Percentiles rank a stretch among this genome's conserved stretches.
Evolutionary conservation across 2,329 filamentous ascomycete species (phyloP).

Genomic region (Epichloe festucae): DNA sequence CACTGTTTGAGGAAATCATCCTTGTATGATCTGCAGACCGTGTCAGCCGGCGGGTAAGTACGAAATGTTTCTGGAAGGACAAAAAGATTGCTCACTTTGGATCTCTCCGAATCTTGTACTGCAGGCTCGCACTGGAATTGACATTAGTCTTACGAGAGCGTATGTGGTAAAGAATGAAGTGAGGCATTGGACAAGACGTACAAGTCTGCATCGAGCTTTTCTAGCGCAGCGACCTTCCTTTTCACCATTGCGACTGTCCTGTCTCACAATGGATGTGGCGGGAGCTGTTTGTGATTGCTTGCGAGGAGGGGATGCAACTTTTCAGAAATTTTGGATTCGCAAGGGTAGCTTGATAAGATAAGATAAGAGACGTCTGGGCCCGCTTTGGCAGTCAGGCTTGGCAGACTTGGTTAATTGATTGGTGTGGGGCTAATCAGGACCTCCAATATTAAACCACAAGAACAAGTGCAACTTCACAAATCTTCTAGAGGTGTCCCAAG

Average conservation of each 20-base stretch:
- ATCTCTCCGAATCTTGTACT: conserved; percentile 84
- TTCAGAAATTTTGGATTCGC: conserved; percentile 1
- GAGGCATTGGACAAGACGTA: conserved; percentile 22
- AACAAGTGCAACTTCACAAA: no score
- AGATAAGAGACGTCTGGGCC: not conserved
- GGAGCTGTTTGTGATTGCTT: not conserved
- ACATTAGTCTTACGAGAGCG: not conserved
- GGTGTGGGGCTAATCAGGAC: no score
- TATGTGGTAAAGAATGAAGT: not conserved
- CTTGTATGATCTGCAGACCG: conserved; percentile 55
- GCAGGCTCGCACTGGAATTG: conserved; percentile 55
- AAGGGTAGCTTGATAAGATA: conserved; percentile 1
- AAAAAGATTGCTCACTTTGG: conserved; percentile 44
- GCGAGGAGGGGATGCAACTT: not conserved
- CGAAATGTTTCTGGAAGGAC: conserved; percentile 2
- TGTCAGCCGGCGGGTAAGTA: conserved; percentile 6
- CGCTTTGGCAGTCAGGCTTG: not conserved
- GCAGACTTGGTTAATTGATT: no score
- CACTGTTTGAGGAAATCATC: conserved; percentile 83
- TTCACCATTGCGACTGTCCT: conserved; percentile 51
- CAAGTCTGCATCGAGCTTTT: conserved; percentile 90
- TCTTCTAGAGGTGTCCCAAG: no score
- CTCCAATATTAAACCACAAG: no score
- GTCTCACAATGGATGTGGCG: not conserved
- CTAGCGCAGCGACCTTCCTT: conserved; percentile 79